Evolutionary conservation across 257 asterid species (phyloP).

Genomic region (Linderniella brevidens): DNA sequence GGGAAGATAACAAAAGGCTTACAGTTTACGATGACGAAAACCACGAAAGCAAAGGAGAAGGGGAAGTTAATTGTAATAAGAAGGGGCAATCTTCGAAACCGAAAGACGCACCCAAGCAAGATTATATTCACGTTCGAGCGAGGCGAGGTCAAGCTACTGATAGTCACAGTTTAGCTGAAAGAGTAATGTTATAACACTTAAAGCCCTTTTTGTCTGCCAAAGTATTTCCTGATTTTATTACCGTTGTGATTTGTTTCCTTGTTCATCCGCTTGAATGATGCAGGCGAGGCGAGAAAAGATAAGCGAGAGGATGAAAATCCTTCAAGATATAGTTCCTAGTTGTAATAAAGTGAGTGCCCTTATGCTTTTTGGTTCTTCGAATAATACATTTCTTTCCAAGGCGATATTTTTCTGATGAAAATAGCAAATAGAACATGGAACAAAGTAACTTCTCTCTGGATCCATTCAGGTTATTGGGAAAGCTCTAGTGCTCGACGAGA

Average conservation of each 20-base stretch:
- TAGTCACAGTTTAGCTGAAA: slow-evolving; percentile 62
- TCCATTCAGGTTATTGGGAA: slow-evolving; percentile 47
- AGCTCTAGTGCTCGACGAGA: slow-evolving; percentile 69
- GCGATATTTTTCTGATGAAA: no score
- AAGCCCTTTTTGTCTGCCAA: not conserved
- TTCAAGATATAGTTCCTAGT: not conserved
- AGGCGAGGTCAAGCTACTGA: slow-evolving; percentile 72
- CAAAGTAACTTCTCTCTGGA: no score
- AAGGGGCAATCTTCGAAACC: not conserved
- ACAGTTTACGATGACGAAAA: not conserved
- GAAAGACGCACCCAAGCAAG: slow-evolving; percentile 39
- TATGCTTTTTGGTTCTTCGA: no score
- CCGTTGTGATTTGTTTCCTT: not conserved
- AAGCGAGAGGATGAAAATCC: slow-evolving; percentile 1
- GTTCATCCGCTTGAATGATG: not conserved
- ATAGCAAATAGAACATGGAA: no score
- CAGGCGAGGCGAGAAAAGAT: slow-evolving; percentile 1
- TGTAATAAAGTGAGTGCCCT: not conserved
- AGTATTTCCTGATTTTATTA: not conserved
- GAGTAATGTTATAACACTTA: slow-evolving; percentile 19
- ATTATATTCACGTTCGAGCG: slow-evolving; percentile 55
- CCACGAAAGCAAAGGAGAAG: not conserved
- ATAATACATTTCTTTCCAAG: no score
- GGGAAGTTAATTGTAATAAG: not conserved
- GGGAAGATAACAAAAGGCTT: not conserved